Evolutionary conservation across 495 filamentous ascomycete genomes (phyloP), one percentile per base, ranked within the genome.

Genomic region (Lineolata rhizophorae): DNA sequence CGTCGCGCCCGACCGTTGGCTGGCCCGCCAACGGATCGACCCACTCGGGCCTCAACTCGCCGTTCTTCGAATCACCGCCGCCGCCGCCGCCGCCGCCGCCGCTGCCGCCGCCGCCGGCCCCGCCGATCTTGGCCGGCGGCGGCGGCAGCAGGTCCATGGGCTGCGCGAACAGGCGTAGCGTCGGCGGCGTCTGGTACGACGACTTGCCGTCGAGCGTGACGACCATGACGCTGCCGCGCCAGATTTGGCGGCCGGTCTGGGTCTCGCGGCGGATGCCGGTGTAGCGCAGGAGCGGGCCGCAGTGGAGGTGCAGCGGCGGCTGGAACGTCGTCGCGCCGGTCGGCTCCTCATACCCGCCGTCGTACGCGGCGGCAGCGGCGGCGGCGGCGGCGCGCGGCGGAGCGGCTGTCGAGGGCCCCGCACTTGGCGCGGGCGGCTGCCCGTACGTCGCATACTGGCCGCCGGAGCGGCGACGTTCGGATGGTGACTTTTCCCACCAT

Each of bases 201-300:
- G 83, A 93, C 16, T 72, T 59, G 5, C 65, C 62, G 44, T 95
- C 85, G 21, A 64, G 61, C 0, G 87, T 94, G 20, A 95, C 81
- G 35, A 95, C 87, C 78, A 97, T 77, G 18, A 95, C 60, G 36
- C 69, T 83, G 17, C 87, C 87, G 52, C 82, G 67, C 87, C 87
- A 97, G 16, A 81, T 73, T 36, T 91, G 81, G 36, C 70, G 65
- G 67, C 62, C 22, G 55, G 17, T 30, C 39, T 50, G 15, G 9
- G 25, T 37, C 21, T 77, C 68, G 29, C 54, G 49, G 27, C 70
- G 60, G 21, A 93, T 61, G n/a, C 90, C 87, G 29, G 72, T 77
- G 51, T 84, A 97, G 20, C 90, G 66, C 33, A 97, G 56, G 27
- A 95, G 57, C 11, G 87, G 87, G 3, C 87, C 87, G 46, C 83